phyloP scores from a whole-genome alignment of 2,329 filamentous ascomycete genomes.

The Clarireedia sp. region DNA sequence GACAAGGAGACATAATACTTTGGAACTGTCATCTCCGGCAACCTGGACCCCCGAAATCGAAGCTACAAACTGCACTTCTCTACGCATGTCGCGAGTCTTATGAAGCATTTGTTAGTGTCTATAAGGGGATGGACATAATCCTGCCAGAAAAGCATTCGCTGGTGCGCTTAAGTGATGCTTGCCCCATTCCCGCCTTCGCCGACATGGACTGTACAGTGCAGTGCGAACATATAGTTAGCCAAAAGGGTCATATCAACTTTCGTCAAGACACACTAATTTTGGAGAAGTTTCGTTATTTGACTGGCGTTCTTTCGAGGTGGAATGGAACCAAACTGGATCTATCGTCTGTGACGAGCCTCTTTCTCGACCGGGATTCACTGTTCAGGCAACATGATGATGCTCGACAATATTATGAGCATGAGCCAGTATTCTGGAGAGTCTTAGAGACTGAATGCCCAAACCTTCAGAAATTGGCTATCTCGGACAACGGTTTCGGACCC shows the following conservation, averaged over 20 bases:
- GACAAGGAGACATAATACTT: not conserved
- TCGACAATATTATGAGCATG: not conserved
- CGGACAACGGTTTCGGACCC: accelerated
- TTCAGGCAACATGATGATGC: no score
- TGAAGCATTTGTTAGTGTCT: not conserved
- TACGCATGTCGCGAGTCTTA: not conserved
- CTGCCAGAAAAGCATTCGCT: not conserved
- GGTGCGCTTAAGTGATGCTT: no score
- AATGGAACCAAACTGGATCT: not conserved
- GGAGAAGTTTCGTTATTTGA: not conserved
- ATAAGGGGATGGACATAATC: not conserved
- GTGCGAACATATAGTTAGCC: not conserved
- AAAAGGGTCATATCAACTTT: not conserved
- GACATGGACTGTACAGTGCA: not conserved
- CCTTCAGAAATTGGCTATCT: not conserved
- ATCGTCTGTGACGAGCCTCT: not conserved
- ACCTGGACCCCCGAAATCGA: not conserved
- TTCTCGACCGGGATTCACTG: no score
- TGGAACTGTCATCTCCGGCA: not conserved
- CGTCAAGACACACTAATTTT: not conserved
- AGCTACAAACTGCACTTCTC: not conserved
- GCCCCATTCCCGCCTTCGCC: not conserved
- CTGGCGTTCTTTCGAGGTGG: not conserved
- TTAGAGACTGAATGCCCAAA: not conserved
- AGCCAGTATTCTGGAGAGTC: not conserved